Evolutionary conservation across 352 stramenopile species (phyloP).

Genomic region (Phytophthora litchii): DNA sequence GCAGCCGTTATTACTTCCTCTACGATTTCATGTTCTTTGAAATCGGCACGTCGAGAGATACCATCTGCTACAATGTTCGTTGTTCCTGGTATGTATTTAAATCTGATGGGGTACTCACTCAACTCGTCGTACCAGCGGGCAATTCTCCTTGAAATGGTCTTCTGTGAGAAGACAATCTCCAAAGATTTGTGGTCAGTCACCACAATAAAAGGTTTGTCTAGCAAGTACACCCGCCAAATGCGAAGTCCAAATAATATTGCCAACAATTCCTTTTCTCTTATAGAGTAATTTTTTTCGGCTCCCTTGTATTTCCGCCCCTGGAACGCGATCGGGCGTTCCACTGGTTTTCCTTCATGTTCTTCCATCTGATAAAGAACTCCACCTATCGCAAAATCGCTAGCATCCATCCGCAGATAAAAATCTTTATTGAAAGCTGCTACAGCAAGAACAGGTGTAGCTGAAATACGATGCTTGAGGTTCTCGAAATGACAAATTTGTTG

Average conservation of each 20-base stretch:
- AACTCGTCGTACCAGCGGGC: background rate
- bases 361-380: background rate
- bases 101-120: background rate
- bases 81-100: background rate
- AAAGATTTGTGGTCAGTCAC: background rate
- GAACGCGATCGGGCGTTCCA: background rate
- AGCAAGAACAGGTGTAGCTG: background rate
- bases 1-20: background rate
- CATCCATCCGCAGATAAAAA: background rate
- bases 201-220: background rate
- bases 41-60: background rate
- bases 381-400: background rate
- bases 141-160: background rate
- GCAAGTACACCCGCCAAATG: background rate
- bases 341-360: background rate
- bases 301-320: background rate
- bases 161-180: background rate
- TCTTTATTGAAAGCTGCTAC: background rate
- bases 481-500: background rate
- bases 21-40: background rate
- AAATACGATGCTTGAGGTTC: background rate
- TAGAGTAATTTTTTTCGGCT: background rate
- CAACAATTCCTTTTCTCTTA: background rate
- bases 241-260: background rate
- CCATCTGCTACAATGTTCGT: background rate